phyloP scores from a whole-genome alignment of 768 basidiomycete species.

The Suillus subaureus region DNA sequence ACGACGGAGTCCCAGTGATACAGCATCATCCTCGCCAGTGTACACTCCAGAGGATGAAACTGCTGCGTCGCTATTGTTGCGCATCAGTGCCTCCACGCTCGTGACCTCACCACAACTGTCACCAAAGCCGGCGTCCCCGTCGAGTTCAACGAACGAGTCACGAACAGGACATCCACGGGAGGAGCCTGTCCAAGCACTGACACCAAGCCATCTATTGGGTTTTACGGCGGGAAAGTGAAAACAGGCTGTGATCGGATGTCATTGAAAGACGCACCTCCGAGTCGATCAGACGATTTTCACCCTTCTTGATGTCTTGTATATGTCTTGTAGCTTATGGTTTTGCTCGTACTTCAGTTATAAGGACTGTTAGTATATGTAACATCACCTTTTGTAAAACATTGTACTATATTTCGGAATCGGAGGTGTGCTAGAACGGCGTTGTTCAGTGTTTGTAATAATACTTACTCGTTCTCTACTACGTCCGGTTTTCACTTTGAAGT shows the following conservation, averaged over 20 bases:
- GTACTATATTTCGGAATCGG: not conserved
- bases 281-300: not conserved
- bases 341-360: not conserved
- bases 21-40: slow-evolving; percentile 29
- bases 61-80: slow-evolving; percentile 66
- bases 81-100: slow-evolving; percentile 52
- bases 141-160: not conserved
- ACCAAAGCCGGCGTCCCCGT: not conserved
- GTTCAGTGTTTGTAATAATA: not conserved
- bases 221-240: slow-evolving; percentile 11
- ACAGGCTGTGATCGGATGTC: not conserved
- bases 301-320: not conserved
- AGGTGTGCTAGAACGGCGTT: not conserved
- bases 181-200: slow-evolving; percentile 20
- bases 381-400: not conserved
- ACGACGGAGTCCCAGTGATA: slow-evolving; percentile 18
- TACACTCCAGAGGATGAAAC: slow-evolving; percentile 64
- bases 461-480: not conserved
- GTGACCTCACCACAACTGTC: slow-evolving; percentile 19
- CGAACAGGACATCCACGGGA: not conserved
- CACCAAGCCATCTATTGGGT: slow-evolving; percentile 29
- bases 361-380: not conserved
- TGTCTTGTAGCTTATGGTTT: not conserved
- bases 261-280: not conserved
- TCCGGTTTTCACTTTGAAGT: not conserved